A percentile compares a stretch with the other conserved stretches of the same genome.
Evolutionary conservation across 2,329 filamentous ascomycete species (phyloP).

Genomic region (Setomelanomma holmii): DNA sequence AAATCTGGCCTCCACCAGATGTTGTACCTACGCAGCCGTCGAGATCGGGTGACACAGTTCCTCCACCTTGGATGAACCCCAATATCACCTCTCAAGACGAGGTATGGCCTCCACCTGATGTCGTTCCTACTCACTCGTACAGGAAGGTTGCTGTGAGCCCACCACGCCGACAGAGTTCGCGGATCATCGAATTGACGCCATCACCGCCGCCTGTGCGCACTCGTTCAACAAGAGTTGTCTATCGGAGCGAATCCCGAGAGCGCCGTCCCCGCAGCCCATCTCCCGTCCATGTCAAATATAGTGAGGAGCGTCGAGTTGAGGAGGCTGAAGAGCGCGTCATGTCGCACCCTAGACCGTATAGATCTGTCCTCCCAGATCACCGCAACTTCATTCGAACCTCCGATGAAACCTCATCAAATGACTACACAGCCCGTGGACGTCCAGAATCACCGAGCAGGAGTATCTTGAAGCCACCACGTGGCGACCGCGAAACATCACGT

Average conservation of each 20-base stretch:
- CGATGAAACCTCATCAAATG: constrained; percentile 24
- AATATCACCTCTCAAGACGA: constrained; percentile 15
- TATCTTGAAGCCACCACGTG: constrained; percentile 32
- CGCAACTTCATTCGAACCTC: constrained; percentile 17
- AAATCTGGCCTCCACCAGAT: constrained; percentile 27
- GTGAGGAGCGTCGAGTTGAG: constrained; percentile 13
- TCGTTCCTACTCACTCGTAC: constrained; percentile 30
- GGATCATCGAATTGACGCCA: constrained; percentile 31
- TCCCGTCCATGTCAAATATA: constrained; percentile 10
- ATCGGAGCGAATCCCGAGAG: constrained; percentile 26
- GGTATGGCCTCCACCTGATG: constrained; percentile 33
- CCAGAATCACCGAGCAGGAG: constrained; percentile 25
- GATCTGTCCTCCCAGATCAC: constrained; percentile 28
- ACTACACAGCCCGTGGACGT: constrained; percentile 10
- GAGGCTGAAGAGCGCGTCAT: constrained; percentile 32
- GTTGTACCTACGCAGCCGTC: constrained; percentile 14
- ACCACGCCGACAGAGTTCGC: constrained; percentile 15
- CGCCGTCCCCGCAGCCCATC: constrained; percentile 16
- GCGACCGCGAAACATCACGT: constrained; percentile 23
- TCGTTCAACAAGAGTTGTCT: constrained; percentile 18
- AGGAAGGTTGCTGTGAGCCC: constrained; percentile 17
- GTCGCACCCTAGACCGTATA: constrained; percentile 35
- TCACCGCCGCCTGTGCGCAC: constrained; percentile 29
- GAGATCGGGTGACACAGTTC: constrained; percentile 1
- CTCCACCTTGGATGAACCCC: constrained; percentile 5